Evolutionary conservation across 352 stramenopile species (phyloP).

Genomic region (Phytophthora crassamura): DNA sequence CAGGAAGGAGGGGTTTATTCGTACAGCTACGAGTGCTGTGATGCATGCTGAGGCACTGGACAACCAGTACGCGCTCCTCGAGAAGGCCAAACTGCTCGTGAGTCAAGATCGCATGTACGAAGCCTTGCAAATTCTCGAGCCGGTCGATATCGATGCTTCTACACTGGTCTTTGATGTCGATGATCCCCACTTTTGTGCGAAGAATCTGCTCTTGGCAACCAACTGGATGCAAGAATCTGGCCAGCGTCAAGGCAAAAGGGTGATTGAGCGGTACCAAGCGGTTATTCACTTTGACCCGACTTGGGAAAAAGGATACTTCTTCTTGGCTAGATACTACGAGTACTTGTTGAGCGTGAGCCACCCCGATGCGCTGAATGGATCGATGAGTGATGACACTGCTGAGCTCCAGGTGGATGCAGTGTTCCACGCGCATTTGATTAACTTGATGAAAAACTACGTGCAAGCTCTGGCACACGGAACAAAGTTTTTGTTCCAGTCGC

Average conservation of each 20-base stretch:
- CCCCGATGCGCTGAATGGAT: constrained; percentile 46
- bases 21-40: constrained; percentile 81
- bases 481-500: constrained; percentile 98
- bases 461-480: constrained; percentile 77
- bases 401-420: constrained; percentile 55
- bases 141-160: constrained; percentile 77
- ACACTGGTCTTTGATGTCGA: constrained; percentile 81
- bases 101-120: constrained; percentile 87
- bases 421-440: constrained; percentile 81
- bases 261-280: constrained; percentile 94
- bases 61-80: constrained; percentile 74
- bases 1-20: constrained; percentile 84
- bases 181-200: constrained; percentile 79
- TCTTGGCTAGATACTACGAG: constrained; percentile 92
- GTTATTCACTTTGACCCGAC: constrained; percentile 94
- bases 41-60: constrained; percentile 87
- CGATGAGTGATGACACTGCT: constrained; percentile 49
- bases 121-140: constrained; percentile 84
- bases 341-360: constrained; percentile 87
- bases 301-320: constrained; percentile 96
- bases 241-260: constrained; percentile 93
- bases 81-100: constrained; percentile 86
- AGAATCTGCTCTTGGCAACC: constrained; percentile 93
- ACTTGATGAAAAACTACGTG: constrained; percentile 96
- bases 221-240: constrained; percentile 97